A percentile compares a stretch with the other conserved stretches of the same genome.
These are phyloP conservation scores for Ophiostoma fasciatum DNA, from an alignment of 2,329 filamentous ascomycete genomes.

Conservation along the genomic window DNA sequence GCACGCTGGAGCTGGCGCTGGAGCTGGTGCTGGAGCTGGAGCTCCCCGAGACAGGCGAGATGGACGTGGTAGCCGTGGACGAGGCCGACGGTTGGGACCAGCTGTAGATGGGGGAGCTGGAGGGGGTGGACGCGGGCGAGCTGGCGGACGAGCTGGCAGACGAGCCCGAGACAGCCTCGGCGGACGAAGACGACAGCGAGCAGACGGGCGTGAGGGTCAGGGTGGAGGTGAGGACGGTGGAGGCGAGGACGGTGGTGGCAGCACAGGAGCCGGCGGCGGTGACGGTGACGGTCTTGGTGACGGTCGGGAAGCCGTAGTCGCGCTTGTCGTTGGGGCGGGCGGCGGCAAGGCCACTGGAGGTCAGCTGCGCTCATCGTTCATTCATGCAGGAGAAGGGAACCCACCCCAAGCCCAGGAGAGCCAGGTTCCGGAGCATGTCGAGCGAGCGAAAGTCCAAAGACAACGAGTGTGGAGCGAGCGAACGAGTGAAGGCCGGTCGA, in stretches of 20 bases:
- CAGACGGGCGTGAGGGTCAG: too few relatives aligned
- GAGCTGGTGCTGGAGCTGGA: neutral
- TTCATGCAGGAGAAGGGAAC: neutral
- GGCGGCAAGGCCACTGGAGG: constrained; percentile 5
- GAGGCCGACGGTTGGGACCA: neutral
- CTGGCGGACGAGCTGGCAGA: neutral
- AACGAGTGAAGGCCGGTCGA: too few relatives aligned
- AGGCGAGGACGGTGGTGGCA: neutral
- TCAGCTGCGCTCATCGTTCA: neutral
- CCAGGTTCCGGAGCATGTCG: constrained; percentile 7
- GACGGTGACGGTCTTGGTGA: constrained; percentile 9
- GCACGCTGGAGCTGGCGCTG: neutral
- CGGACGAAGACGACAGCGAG: too few relatives aligned
- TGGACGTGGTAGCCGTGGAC: constrained; percentile 1
- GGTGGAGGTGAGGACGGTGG: constrained; percentile 2
- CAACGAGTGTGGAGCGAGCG: too few relatives aligned
- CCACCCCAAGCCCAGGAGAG: constrained; percentile 10
- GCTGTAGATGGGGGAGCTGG: neutral
- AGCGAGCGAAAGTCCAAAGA: too few relatives aligned
- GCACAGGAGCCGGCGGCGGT: constrained; percentile 6
- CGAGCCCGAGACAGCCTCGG: neutral
- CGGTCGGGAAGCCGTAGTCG: constrained; percentile 8
- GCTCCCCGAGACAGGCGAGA: neutral
- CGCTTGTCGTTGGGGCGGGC: constrained; percentile 9
- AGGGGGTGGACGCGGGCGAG: neutral